Conservation (phyloP, 768 basidiomycete genomes). For the Pleurotus tuber-regium region DNA sequence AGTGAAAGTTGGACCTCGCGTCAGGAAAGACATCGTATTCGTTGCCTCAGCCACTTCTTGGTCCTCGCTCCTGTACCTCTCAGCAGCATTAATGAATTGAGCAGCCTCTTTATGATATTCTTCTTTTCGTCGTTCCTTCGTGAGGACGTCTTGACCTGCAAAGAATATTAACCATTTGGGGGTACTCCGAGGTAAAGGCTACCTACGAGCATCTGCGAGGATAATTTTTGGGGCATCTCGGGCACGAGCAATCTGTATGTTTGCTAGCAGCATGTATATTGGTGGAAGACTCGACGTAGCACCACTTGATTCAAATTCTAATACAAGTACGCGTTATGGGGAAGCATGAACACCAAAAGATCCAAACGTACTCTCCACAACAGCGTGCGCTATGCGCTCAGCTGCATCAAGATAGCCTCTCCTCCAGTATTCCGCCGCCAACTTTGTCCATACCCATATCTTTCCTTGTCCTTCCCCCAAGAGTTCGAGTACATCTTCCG, state of each 20-base stretch:
- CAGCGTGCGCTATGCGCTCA: constrained; percentile 69
- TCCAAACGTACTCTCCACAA: constrained; percentile 55
- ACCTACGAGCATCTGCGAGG: constrained; percentile 71
- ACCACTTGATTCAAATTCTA: constrained; percentile 53
- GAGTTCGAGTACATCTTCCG: constrained; percentile 72
- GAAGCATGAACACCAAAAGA: constrained; percentile 1
- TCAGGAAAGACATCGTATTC: constrained; percentile 57
- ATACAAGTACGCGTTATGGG: not conserved
- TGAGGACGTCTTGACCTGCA: constrained; percentile 65
- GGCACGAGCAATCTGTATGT: constrained; percentile 78
- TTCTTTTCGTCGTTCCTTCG: constrained; percentile 58
- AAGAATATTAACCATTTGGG: not conserved
- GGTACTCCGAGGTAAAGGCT: constrained; percentile 5
- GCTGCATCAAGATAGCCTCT: constrained; percentile 73
- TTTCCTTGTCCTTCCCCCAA: constrained; percentile 70
- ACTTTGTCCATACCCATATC: constrained; percentile 74
- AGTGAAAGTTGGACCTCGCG: constrained; percentile 47
- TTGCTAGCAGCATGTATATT: constrained; percentile 80
- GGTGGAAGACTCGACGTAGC: constrained; percentile 57
- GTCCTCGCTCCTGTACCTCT: constrained; percentile 48
- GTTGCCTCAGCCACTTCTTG: constrained; percentile 54
- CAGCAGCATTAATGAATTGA: constrained; percentile 59
- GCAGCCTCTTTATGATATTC: constrained; percentile 71
- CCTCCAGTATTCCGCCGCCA: constrained; percentile 89
- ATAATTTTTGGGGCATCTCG: constrained; percentile 82